Evolutionary conservation across 1,139 yeast genomes (phyloP), one percentile per base, ranked within the genome.

Genomic region (Candida glucosophila): DNA sequence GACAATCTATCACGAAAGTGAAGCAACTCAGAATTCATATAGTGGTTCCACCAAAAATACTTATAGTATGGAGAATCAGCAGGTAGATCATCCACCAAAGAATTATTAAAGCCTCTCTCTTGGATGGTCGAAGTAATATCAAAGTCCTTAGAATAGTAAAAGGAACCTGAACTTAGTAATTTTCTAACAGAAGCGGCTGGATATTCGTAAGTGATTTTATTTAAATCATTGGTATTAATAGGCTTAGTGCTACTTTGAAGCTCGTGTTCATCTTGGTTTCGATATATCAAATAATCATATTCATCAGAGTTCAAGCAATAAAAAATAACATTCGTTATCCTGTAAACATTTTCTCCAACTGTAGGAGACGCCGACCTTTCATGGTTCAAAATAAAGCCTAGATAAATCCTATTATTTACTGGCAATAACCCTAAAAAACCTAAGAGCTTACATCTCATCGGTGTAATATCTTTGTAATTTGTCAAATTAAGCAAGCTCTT

Each of bases 21-120:
- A 2, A 77, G 55, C 17, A 80, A 49, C 36, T 77, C 82, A 7
- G 59, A 49, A 18, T 71, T 63, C 62, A 79, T 58, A 38, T 63
- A 70, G 11, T 59, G 49, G 43, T 80, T 80, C 90, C 92, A 80
- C 37, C 75, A 61, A 41, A 73, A 78, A 25, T 69, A 54, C 23
- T 63, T 55, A 39, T 72, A 76, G 41, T 70, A 75, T 3, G 59
- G 52, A 9, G 60, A 54, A 32, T 54, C 64, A 12, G 73, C 66
- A 32, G 60, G 41, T 33, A 66, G 48, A 9, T 19, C 19, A 16
- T 8, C 8, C 24, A 34, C 38, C 31, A 52, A 56, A 4, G 34
- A 29, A 13, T 55, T 45, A 23, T 35, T 18, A 23, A 55, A 36
- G 1, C 67, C 65, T 37, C 86, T 51, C 35, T 70, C 80, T 46